Base-by-base conservation (phyloP, 805 yeast species). In the Kodamaea leandrae region DNA sequence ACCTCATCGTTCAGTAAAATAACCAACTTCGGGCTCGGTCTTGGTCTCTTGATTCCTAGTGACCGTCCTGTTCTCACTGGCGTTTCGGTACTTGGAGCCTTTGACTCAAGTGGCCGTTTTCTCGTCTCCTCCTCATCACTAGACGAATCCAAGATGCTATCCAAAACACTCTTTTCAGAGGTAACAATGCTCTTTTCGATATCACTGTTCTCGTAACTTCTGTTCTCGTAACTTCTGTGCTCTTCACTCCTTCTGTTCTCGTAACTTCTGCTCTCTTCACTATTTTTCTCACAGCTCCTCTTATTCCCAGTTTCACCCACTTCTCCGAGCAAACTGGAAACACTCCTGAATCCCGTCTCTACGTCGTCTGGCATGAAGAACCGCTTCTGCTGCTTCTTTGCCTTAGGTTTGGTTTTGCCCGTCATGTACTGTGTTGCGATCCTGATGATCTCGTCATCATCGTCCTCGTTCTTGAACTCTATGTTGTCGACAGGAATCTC, bases 291-390 rank as follows among this genome's bases (percentile, higher is more conserved):
- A 7, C 25, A 7, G 14, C 29, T 8, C 32, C 32, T 18, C 32
- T 25, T 28, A 16, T 39, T 30, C 10, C 23, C 32, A 2, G 41
- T 34, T 18, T 32, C 34, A 8, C 26, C 26, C 10, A 36, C 44
- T n/a, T 34, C 37, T 16, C 60, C 58, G 0, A 81, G 72, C 53
- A 83, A 50, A 4, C 58, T 57, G 2, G 77, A 68, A 1, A 80
- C 87, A 16, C 64, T 62, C 26, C 66, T 65, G 49, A 85, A 83
- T 0, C 88, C 90, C 0, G 82, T 74, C 29, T 72, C 76, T 4
- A 78, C 90, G 51, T 78, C 71, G 48, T 81, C 85, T 0, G 93
- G 93, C 86, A 84, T 80, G 57, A 79, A 80, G 47, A 84, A 84
- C 33, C 61, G 64, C 55, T 82, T 77, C 16, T 51, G 40, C 14